phyloP scores from a whole-genome alignment of 345 rosid species.

The Rhizophora apiculata region DNA sequence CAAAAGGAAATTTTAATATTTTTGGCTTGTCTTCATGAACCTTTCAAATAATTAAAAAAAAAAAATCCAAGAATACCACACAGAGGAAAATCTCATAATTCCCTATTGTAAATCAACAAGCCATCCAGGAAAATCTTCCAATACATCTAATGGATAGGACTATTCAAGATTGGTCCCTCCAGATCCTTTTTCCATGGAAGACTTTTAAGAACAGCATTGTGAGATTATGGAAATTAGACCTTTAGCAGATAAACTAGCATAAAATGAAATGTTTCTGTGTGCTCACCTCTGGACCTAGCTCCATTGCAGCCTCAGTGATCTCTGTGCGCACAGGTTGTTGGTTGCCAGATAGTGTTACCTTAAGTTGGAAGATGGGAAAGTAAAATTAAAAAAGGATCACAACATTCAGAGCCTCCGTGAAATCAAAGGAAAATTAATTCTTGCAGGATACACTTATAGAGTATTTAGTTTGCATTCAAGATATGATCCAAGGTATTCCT shows the following conservation, averaged over 20 bases:
- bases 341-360: slow-evolving; percentile 89
- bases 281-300: slow-evolving; percentile 80
- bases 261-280: neutral
- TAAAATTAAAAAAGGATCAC: neutral
- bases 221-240: too few species aligned
- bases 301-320: slow-evolving; percentile 97
- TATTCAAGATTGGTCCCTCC: too few species aligned
- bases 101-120: too few species aligned
- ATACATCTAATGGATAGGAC: too few species aligned
- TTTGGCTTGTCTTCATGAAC: neutral
- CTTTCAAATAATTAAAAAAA: too few species aligned
- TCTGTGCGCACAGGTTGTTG: slow-evolving; percentile 93
- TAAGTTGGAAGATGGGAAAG: neutral
- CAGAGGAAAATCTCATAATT: too few species aligned
- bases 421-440: neutral
- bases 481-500: neutral
- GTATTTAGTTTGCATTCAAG: neutral
- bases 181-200: too few species aligned
- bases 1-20: neutral
- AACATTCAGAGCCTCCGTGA: neutral
- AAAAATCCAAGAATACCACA: too few species aligned
- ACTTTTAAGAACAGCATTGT: too few species aligned
- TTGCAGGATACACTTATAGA: neutral
- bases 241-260: too few species aligned
- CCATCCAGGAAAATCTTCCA: too few species aligned